Percentiles rank a stretch among this genome's conserved stretches.
These are phyloP conservation scores for Neonothopanus nambi DNA, from an alignment of 1,284 basidiomycete genomes.

Conservation along the genomic window DNA sequence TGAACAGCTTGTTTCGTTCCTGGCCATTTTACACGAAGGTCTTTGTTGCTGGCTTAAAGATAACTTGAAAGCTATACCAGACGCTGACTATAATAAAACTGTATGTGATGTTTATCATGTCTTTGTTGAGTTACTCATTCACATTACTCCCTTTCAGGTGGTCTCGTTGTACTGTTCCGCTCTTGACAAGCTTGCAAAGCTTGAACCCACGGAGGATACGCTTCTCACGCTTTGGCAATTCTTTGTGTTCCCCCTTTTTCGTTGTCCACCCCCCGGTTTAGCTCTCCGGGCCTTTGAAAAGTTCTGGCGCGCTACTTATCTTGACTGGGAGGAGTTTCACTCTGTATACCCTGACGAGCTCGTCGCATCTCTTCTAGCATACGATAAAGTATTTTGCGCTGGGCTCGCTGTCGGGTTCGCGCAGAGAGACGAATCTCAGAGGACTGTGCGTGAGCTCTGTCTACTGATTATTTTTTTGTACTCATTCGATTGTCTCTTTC, in stretches of 20 bases:
- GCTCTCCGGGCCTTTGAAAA: slow-evolving; percentile 50
- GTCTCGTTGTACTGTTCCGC: slow-evolving; percentile 44
- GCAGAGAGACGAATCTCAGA: slow-evolving; percentile 36
- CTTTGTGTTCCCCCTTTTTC: slow-evolving; percentile 48
- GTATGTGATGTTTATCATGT: slow-evolving; percentile 34
- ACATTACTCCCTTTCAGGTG: slow-evolving; percentile 33
- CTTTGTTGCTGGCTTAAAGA: slow-evolving; percentile 56
- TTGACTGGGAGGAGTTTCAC: slow-evolving; percentile 34
- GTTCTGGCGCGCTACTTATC: slow-evolving; percentile 53
- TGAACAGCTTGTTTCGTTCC: slow-evolving; percentile 28
- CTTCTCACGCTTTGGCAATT: slow-evolving; percentile 42
- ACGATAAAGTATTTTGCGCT: slow-evolving; percentile 40
- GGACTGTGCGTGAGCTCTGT: slow-evolving; percentile 26
- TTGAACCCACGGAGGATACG: slow-evolving; percentile 38
- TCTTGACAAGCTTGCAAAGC: slow-evolving; percentile 36
- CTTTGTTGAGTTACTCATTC: background rate
- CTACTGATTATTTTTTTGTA: too few relatives aligned
- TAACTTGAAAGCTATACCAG: slow-evolving; percentile 35
- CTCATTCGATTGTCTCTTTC: background rate
- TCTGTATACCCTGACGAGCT: slow-evolving; percentile 37
- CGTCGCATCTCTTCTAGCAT: slow-evolving; percentile 37
- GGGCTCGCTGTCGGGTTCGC: slow-evolving; percentile 43
- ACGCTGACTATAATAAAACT: slow-evolving; percentile 45
- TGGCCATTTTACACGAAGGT: slow-evolving; percentile 38
- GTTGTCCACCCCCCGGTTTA: slow-evolving; percentile 42